phyloP scores from a whole-genome alignment of 345 rosid genomes.

The Abelmoschus esculentus region DNA sequence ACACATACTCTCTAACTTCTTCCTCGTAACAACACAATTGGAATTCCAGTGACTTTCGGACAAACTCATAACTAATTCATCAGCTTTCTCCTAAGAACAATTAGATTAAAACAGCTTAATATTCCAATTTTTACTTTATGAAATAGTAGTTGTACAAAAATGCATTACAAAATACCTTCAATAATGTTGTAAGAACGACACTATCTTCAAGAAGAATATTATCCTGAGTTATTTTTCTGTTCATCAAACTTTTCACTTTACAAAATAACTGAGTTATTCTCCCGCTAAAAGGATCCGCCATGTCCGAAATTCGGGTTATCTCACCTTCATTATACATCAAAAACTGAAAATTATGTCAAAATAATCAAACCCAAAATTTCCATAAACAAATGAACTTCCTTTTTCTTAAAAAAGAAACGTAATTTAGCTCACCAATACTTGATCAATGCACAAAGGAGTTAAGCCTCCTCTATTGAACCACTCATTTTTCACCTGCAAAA shows the following conservation, averaged over 20 bases:
- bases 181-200: conserved; percentile 36
- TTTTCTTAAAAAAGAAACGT: neutral
- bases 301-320: conserved; percentile 35
- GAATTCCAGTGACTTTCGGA: conserved; percentile 25
- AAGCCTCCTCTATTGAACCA: conserved; percentile 82
- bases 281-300: conserved; percentile 47
- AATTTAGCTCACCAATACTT: conserved; percentile 57
- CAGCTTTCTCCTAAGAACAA: conserved; percentile 32
- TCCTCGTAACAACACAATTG: conserved; percentile 47
- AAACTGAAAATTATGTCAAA: conserved; percentile 34
- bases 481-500: conserved; percentile 40
- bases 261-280: conserved; percentile 45
- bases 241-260: conserved; percentile 45
- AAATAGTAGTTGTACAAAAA: neutral
- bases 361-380: conserved; percentile 7
- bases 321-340: conserved; percentile 84
- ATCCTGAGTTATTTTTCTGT: conserved; percentile 31
- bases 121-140: neutral
- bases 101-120: conserved; percentile 2
- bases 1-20: conserved; percentile 51
- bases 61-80: conserved; percentile 23
- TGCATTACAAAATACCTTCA: conserved; percentile 46
- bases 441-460: conserved; percentile 74
- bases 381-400: neutral
- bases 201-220: conserved; percentile 38